phyloP scores from a whole-genome alignment of 2,329 filamentous ascomycete genomes.

The Monosporascus sp. region DNA sequence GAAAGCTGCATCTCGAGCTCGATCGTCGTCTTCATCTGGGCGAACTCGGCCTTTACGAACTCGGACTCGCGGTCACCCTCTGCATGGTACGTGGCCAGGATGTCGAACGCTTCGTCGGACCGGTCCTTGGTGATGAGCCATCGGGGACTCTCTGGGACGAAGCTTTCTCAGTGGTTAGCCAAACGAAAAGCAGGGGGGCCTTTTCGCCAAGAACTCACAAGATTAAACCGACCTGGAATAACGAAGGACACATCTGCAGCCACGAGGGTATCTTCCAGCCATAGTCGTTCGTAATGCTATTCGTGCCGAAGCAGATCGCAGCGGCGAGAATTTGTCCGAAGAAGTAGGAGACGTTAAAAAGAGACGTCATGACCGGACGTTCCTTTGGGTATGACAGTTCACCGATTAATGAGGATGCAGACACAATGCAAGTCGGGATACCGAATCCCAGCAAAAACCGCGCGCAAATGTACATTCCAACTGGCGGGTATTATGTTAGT shows the following conservation, averaged over 20 bases:
- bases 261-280: constrained; percentile 40
- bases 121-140: constrained; percentile 50
- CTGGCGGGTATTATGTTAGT: constrained; percentile 7
- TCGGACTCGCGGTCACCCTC: constrained; percentile 40
- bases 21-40: constrained; percentile 51
- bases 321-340: constrained; percentile 45
- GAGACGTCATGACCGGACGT: constrained; percentile 50
- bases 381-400: constrained; percentile 57
- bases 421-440: constrained; percentile 54
- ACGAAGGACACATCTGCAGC: constrained; percentile 39
- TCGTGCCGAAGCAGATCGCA: constrained; percentile 45
- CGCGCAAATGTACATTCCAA: constrained; percentile 52
- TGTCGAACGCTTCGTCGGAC: constrained; percentile 41
- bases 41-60: constrained; percentile 49
- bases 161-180: constrained; percentile 12
- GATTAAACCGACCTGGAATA: constrained; percentile 34
- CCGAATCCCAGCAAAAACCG: constrained; percentile 56
- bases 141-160: constrained; percentile 55
- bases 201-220: constrained; percentile 21
- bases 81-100: constrained; percentile 41
- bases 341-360: constrained; percentile 56
- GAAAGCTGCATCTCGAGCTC: constrained; percentile 45
- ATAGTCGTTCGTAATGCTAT: constrained; percentile 31
- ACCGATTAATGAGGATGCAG: constrained; percentile 52
- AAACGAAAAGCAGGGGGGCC: no score